Base-by-base conservation (phyloP, 768 basidiomycete genomes). In the Coprinopsis sp. region DNA sequence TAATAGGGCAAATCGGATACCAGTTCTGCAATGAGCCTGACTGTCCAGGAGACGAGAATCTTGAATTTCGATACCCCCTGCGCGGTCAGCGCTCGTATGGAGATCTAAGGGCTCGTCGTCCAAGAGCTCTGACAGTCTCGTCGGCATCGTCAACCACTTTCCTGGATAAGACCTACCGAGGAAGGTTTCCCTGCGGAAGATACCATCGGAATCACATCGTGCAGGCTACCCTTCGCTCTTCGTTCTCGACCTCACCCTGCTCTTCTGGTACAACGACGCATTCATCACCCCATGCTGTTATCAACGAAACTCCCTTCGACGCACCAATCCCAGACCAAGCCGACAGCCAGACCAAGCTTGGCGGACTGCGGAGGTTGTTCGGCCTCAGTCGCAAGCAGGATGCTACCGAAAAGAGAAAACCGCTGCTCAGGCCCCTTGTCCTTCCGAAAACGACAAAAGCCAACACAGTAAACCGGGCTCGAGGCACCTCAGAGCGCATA, bases 131-230 rank as follows among this genome's bases (percentile, higher is more conserved):
- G 24, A 44, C 34, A 3, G 30, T 44, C 10, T 29, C 48, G 7
- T 37, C 48, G 14, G 24, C 41, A 21, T 44, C 48, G 1, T 44
- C 42, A 8, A 49, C 48, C 3, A 49, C 42, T 18, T 44, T 34
- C 34, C 33, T 49, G 22, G 34, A 49, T 28, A 37, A 23, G 6
- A 44, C 48, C 27, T 37, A 44, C 33, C 31, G 41, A 13, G 48
- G 48, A 21, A 22, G 48, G 6, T 49, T 29, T 18, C 48, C 48
- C 4, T 49, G 48, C 28, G 48, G 48, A 18, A 29, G 36, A 4
- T 49, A 49, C 21, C 40, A 49, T 42, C 48, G 40, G 12, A 28
- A 23, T 16, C 24, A 36, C 7, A 37, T 49, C 8, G n/a, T 49
- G 5, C 4, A 43, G 13, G 37, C 41, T 21, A 43, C 48, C 10